These are phyloP conservation scores for Aspergillus incahuasiensis DNA, from an alignment of 495 filamentous ascomycete genomes.

Conservation along the genomic window DNA sequence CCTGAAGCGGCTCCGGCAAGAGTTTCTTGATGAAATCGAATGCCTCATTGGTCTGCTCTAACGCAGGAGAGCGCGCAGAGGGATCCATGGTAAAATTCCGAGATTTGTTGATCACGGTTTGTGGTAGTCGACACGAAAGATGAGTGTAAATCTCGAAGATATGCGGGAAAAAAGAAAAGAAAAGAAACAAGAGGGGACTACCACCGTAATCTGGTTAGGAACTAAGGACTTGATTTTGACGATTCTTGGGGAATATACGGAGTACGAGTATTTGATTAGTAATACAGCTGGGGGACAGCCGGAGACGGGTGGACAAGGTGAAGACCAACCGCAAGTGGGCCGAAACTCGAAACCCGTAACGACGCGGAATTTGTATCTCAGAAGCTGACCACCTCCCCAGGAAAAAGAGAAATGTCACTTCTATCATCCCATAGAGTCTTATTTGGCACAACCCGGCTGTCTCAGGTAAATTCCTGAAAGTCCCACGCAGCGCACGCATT, in stretches of 20 bases:
- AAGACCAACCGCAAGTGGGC: too few relatives aligned
- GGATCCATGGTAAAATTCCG: slow-evolving; percentile 10
- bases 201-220: too few relatives aligned
- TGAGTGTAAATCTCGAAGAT: too few relatives aligned
- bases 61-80: slow-evolving; percentile 14
- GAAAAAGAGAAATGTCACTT: not conserved
- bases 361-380: not conserved
- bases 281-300: too few relatives aligned
- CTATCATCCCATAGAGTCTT: not conserved
- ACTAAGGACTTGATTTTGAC: too few relatives aligned
- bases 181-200: too few relatives aligned
- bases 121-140: too few relatives aligned
- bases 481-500: not conserved
- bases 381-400: not conserved
- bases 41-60: slow-evolving; percentile 39
- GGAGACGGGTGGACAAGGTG: too few relatives aligned
- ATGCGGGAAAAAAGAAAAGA: too few relatives aligned
- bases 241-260: too few relatives aligned
- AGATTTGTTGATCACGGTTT: not conserved
- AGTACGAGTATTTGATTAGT: not conserved
- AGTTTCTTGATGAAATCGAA: slow-evolving; percentile 30
- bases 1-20: slow-evolving; percentile 43
- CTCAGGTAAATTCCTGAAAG: not conserved
- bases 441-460: not conserved
- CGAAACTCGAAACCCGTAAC: too few relatives aligned